A percentile compares a stretch with the other conserved stretches of the same genome.
These are phyloP conservation scores for Backusella circina DNA, from an alignment of 192 early-diverging fungal genomes.

Conservation along the genomic window DNA sequence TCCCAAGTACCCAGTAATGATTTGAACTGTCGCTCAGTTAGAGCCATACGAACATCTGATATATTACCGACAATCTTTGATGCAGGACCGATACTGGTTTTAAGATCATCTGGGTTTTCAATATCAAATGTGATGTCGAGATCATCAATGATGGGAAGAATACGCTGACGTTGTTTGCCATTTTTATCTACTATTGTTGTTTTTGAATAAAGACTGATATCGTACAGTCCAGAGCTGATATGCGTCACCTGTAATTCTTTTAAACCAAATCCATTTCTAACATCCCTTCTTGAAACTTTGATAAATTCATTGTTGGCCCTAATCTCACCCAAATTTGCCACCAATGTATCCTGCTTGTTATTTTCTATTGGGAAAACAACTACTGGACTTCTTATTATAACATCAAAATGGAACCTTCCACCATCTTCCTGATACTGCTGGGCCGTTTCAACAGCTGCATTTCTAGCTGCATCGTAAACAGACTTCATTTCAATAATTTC, in stretches of 20 bases:
- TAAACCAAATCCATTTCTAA: neutral
- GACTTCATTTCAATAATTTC: conserved; percentile 72
- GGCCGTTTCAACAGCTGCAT: conserved; percentile 59
- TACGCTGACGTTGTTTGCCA: neutral
- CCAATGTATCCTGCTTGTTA: conserved; percentile 44
- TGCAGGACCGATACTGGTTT: conserved; percentile 10
- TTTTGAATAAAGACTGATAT: conserved; percentile 40
- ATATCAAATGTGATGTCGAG: conserved; percentile 60
- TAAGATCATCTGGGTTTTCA: conserved; percentile 36
- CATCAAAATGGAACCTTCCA: conserved; percentile 67
- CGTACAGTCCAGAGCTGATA: conserved; percentile 57
- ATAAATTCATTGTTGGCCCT: conserved; percentile 62
- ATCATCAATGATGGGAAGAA: conserved; percentile 65
- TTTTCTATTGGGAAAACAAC: conserved; percentile 67
- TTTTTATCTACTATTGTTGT: conserved; percentile 19
- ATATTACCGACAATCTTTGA: conserved; percentile 17
- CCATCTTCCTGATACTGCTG: conserved; percentile 62
- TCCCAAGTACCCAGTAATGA: conserved; percentile 7
- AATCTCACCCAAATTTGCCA: conserved; percentile 69
- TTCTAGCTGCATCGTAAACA: conserved; percentile 67
- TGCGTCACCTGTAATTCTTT: conserved; percentile 48
- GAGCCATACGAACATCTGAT: conserved; percentile 16
- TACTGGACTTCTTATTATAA: conserved; percentile 69
- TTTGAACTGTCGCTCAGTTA: conserved; percentile 18
- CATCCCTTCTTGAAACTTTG: conserved; percentile 18